Evolutionary conservation across 2,329 filamentous ascomycete genomes (phyloP).

Genomic region (Conoideocrella luteorostrata): DNA sequence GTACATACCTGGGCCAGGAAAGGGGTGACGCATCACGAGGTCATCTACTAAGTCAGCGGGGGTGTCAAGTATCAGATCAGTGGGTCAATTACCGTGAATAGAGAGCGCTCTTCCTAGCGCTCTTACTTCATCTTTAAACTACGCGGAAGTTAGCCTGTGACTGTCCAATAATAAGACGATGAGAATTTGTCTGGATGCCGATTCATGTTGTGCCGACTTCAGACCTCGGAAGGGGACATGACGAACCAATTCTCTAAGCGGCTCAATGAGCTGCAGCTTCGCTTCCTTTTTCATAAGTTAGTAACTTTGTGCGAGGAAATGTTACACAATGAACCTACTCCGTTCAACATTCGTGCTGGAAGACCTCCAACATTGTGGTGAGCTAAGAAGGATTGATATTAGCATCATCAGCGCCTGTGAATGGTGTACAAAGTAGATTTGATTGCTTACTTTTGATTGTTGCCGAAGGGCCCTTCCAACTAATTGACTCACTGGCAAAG

Average conservation of each 20-base stretch:
- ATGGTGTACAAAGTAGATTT: neutral
- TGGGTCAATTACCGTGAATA: conserved; percentile 16
- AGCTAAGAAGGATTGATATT: conserved; percentile 12
- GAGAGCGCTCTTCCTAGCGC: conserved; percentile 23
- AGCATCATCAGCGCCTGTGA: conserved; percentile 1
- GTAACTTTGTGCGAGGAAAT: neutral
- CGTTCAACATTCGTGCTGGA: conserved; percentile 47
- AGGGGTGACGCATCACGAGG: conserved; percentile 23
- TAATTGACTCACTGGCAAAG: conserved; percentile 40
- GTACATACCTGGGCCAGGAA: conserved; percentile 4
- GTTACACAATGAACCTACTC: conserved; percentile 18
- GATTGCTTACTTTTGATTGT: conserved; percentile 36
- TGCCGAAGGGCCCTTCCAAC: conserved; percentile 41
- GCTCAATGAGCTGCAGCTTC: conserved; percentile 62
- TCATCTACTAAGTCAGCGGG: conserved; percentile 26
- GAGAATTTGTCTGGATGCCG: too few species aligned
- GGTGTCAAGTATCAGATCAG: too few species aligned
- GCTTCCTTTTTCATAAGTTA: conserved; percentile 3
- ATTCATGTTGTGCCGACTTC: too few species aligned
- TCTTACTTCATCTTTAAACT: conserved; percentile 70
- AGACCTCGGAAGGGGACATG: too few species aligned
- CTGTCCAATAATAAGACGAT: too few species aligned
- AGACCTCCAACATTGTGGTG: conserved; percentile 63
- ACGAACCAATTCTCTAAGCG: conserved; percentile 15
- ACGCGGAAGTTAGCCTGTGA: too few species aligned